Evolutionary conservation across 257 asterid genomes (phyloP).

Genomic region (Mitragyna speciosa): DNA sequence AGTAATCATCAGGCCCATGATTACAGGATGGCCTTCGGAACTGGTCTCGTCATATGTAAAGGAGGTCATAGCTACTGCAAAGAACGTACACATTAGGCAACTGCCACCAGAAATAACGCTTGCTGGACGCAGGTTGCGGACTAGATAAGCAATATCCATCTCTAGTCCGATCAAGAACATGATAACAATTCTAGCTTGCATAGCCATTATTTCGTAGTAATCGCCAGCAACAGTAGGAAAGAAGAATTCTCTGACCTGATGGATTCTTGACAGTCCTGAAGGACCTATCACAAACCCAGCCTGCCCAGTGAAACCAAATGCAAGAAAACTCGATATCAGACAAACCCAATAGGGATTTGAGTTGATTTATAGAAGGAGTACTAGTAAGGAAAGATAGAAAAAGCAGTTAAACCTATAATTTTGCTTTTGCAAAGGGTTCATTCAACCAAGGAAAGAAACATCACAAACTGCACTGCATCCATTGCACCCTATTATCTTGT

Average conservation of each 20-base stretch:
- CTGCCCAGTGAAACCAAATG: slow-evolving; percentile 40
- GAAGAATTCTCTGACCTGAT: slow-evolving; percentile 47
- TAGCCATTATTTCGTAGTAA: slow-evolving; percentile 78
- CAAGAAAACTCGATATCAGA: neutral
- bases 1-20: slow-evolving; percentile 60
- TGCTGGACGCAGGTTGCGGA: slow-evolving; percentile 67
- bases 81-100: slow-evolving; percentile 62
- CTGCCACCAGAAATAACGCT: slow-evolving; percentile 60
- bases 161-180: slow-evolving; percentile 94
- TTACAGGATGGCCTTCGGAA: slow-evolving; percentile 43
- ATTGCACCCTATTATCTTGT: neutral
- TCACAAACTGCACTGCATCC: neutral
- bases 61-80: slow-evolving; percentile 68
- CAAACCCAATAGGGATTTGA: neutral
- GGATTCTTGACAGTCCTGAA: slow-evolving; percentile 69
- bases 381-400: neutral
- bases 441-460: neutral
- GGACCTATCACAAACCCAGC: slow-evolving; percentile 97
- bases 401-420: neutral
- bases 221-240: slow-evolving; percentile 55
- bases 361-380: neutral
- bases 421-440: neutral
- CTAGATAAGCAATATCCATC: slow-evolving; percentile 71
- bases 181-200: slow-evolving; percentile 73
- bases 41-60: slow-evolving; percentile 62